Evolutionary conservation across 768 basidiomycete genomes (phyloP).

Genomic region (Serendipita indica): DNA sequence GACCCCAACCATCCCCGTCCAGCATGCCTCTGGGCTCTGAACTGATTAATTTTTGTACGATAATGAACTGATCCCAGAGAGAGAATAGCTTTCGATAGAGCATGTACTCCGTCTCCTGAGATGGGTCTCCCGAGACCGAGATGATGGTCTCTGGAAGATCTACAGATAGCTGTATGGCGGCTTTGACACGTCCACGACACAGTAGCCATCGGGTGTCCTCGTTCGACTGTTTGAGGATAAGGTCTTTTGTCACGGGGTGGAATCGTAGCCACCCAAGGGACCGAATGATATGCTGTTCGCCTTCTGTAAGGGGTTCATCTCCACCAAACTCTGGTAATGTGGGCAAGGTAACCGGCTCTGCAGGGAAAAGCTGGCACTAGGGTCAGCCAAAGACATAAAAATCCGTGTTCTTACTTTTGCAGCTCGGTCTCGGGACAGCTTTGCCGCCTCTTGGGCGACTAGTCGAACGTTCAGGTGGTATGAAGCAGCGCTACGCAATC

Average conservation of each 20-base stretch:
- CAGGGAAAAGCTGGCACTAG: not conserved
- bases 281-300: not conserved
- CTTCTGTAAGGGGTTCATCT: not conserved
- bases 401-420: not conserved
- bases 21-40: not conserved
- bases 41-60: not conserved
- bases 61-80: not conserved
- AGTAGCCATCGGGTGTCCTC: slow-evolving; percentile 7
- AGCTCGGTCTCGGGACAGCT: slow-evolving; percentile 5
- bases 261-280: slow-evolving; percentile 6
- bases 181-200: not conserved
- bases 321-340: not conserved
- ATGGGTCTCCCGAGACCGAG: not conserved
- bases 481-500: not conserved
- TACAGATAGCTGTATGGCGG: not conserved
- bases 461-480: slow-evolving; percentile 5
- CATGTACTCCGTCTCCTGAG: not conserved
- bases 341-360: not conserved
- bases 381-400: not conserved
- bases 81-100: not conserved
- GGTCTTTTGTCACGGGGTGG: not conserved
- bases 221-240: not conserved
- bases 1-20: not conserved
- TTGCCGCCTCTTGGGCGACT: not conserved
- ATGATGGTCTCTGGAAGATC: not conserved